Evolutionary conservation across 2,329 filamentous ascomycete species (phyloP).

Genomic region (Ceratocystis diversiconidia): DNA sequence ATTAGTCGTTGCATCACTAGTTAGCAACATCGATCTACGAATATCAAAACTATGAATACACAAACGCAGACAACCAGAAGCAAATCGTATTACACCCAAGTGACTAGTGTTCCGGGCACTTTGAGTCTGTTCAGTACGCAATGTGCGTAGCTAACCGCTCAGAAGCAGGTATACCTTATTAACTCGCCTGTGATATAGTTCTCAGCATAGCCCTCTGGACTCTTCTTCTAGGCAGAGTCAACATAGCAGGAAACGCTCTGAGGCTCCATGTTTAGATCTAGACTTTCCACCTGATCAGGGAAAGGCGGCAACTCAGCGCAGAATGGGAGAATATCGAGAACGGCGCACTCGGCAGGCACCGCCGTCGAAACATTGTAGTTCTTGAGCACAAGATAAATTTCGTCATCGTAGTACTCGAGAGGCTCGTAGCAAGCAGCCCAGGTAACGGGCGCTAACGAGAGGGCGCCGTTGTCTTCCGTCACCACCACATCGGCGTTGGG

Average conservation of each 20-base stretch:
- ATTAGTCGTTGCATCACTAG: background rate
- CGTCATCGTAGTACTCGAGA: constrained; percentile 29
- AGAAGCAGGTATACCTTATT: background rate
- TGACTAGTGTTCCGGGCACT: background rate
- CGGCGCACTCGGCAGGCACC: constrained; percentile 30
- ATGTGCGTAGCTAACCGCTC: background rate
- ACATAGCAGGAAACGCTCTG: constrained; percentile 11
- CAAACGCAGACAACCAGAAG: background rate
- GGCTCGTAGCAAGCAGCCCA: constrained; percentile 32
- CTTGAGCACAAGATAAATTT: constrained; percentile 22
- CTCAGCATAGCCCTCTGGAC: constrained; percentile 1
- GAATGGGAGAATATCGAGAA: constrained; percentile 31
- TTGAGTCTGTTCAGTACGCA: background rate
- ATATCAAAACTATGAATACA: background rate
- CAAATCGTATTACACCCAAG: background rate
- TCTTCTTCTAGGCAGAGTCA: constrained; percentile 14
- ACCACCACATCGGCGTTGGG: constrained; percentile 27
- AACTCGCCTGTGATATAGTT: background rate
- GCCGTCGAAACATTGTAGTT: constrained; percentile 20
- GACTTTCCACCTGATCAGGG: constrained; percentile 19
- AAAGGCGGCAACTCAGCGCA: constrained; percentile 29
- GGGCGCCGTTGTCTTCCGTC: constrained; percentile 26
- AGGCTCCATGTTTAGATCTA: background rate
- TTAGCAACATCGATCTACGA: background rate
- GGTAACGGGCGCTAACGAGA: constrained; percentile 23